Evolutionary conservation across 805 yeast species (phyloP).

Genomic region (Cyberlindnera samutprakarnensis): DNA sequence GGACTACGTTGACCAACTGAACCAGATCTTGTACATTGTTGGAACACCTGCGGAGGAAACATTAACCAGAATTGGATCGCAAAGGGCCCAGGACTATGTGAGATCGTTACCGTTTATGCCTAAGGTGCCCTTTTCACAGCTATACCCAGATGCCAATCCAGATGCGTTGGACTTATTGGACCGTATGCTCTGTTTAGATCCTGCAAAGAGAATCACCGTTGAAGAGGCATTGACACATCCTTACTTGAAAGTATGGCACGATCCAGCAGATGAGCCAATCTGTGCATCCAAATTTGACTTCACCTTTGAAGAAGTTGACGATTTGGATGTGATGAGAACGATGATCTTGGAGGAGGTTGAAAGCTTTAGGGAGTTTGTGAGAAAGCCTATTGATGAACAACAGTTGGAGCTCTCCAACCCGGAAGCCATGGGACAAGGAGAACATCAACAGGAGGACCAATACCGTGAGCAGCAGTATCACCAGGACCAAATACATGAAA

Average conservation of each 20-base stretch:
- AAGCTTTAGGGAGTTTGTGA: conserved; percentile 70
- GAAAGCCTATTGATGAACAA: conserved; percentile 62
- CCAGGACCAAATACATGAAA: conserved; percentile 18
- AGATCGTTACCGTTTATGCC: conserved; percentile 79
- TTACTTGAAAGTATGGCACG: conserved; percentile 84
- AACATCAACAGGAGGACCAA: conserved; percentile 17
- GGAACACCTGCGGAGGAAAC: conserved; percentile 89
- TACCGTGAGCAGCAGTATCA: conserved; percentile 11
- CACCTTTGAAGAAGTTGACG: conserved; percentile 73
- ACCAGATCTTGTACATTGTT: conserved; percentile 74
- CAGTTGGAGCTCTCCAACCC: conserved; percentile 30
- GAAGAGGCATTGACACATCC: conserved; percentile 88
- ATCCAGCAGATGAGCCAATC: conserved; percentile 84
- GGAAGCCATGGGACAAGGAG: conserved; percentile 10
- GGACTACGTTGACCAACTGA: conserved; percentile 92
- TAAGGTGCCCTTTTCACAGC: conserved; percentile 57
- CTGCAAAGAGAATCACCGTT: conserved; percentile 75
- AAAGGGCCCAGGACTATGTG: conserved; percentile 87
- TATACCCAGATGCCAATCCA: conserved; percentile 85
- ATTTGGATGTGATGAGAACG: conserved; percentile 62
- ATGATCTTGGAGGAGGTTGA: conserved; percentile 78
- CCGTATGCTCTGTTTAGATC: conserved; percentile 80
- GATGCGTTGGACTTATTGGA: conserved; percentile 76
- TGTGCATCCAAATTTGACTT: conserved; percentile 81
- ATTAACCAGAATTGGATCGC: conserved; percentile 64